A percentile compares a stretch with the other conserved stretches of the same genome.
These are phyloP conservation scores for Naematelia encephala DNA, from an alignment of 768 basidiomycete species.

Conservation along the genomic window DNA sequence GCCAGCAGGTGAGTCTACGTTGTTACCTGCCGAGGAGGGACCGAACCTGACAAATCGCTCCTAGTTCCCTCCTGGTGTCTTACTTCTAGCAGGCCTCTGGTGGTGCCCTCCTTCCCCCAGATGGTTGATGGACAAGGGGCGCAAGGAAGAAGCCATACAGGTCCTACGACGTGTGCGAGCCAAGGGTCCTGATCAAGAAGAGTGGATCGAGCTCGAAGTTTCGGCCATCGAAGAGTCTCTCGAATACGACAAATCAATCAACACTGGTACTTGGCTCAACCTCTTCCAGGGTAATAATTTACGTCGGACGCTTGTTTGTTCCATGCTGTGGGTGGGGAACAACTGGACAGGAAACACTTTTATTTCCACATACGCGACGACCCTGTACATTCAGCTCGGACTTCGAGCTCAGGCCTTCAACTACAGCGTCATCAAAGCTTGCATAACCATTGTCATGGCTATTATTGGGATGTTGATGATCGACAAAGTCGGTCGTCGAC, in stretches of 20 bases:
- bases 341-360: conserved; percentile 17
- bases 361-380: conserved; percentile 14
- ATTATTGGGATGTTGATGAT: conserved; percentile 12
- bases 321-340: background rate
- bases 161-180: background rate
- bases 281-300: conserved; percentile 13
- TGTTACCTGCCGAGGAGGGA: background rate
- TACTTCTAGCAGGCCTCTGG: background rate
- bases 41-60: background rate
- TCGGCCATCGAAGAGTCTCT: conserved; percentile 13
- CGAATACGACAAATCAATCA: conserved; percentile 9
- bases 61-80: background rate
- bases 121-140: conserved; percentile 4
- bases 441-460: conserved; percentile 6
- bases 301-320: background rate
- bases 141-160: conserved; percentile 1
- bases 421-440: conserved; percentile 14
- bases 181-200: background rate
- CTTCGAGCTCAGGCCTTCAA: conserved; percentile 11
- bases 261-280: conserved; percentile 14
- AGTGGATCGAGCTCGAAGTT: conserved; percentile 14
- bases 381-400: conserved; percentile 14
- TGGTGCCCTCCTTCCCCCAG: conserved; percentile 1
- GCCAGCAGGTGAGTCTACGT: background rate
- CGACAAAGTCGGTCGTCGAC: conserved; percentile 21